phyloP scores from a whole-genome alignment of 2,329 filamentous ascomycete genomes.

The Penicillium sp. region DNA sequence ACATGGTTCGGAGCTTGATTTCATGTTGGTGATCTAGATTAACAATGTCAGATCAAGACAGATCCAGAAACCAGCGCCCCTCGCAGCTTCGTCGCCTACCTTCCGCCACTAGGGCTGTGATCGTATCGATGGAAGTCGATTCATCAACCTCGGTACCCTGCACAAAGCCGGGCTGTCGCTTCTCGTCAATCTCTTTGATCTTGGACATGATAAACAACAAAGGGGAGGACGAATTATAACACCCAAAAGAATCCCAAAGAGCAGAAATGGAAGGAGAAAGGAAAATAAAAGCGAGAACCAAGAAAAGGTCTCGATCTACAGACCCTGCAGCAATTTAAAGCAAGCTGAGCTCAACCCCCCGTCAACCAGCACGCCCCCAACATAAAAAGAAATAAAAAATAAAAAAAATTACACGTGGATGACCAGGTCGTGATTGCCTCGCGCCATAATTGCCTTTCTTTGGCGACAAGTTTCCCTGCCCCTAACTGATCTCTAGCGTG shows the following conservation, averaged over 20 bases:
- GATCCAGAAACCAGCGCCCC: neutral
- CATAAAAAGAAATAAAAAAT: neutral
- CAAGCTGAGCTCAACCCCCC: neutral
- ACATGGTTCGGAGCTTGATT: slow-evolving; percentile 58
- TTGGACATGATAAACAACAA: slow-evolving; percentile 11
- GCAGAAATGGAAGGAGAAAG: neutral
- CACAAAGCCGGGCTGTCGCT: slow-evolving; percentile 18
- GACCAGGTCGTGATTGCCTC: neutral
- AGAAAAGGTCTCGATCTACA: neutral
- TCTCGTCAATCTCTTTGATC: slow-evolving; percentile 14
- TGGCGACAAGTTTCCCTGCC: neutral
- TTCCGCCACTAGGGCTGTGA: slow-evolving; percentile 28
- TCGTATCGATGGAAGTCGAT: slow-evolving; percentile 21
- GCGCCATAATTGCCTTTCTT: neutral
- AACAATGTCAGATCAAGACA: neutral
- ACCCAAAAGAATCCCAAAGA: neutral
- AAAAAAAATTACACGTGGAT: neutral
- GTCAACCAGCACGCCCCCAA: neutral
- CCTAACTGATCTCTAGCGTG: neutral
- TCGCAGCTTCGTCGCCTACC: slow-evolving; percentile 10
- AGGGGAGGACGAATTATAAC: neutral
- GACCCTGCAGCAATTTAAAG: slow-evolving; percentile 1
- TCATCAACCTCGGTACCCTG: slow-evolving; percentile 18
- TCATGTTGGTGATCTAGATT: slow-evolving; percentile 38
- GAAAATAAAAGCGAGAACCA: neutral